These are phyloP conservation scores for Narthecium ossifragum DNA, from an alignment of 106 monocot species.

Conservation along the genomic window DNA sequence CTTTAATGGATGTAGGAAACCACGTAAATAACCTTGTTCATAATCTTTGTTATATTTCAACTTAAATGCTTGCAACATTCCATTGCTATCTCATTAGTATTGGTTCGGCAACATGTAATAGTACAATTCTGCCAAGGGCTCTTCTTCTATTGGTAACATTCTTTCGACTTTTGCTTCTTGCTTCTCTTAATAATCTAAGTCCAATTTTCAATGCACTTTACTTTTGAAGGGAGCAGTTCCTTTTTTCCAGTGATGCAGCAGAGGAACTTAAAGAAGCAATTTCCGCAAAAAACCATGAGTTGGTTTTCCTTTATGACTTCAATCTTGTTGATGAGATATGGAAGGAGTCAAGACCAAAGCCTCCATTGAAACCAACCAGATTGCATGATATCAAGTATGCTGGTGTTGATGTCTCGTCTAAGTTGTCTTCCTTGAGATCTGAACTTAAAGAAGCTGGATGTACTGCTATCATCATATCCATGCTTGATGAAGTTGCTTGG, in stretches of 20 bases:
- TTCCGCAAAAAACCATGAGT: slow-evolving; percentile 70
- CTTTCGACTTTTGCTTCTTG: too few relatives aligned
- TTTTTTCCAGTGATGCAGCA: slow-evolving; percentile 88
- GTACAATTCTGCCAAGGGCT: too few relatives aligned
- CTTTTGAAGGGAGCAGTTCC: slow-evolving; percentile 88
- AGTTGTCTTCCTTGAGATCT: slow-evolving; percentile 59
- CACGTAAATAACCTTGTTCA: too few relatives aligned
- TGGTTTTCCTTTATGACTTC: slow-evolving; percentile 67
- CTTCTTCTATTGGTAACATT: too few relatives aligned
- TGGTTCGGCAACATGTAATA: too few relatives aligned
- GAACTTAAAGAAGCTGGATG: slow-evolving; percentile 56
- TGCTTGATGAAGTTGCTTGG: slow-evolving; percentile 99
- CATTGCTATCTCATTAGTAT: too few relatives aligned
- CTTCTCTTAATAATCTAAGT: too few relatives aligned
- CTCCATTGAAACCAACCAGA: slow-evolving; percentile 61
- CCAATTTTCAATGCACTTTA: too few relatives aligned
- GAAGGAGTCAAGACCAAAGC: slow-evolving; percentile 62
- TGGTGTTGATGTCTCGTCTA: slow-evolving; percentile 67
- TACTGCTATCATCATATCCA: slow-evolving; percentile 70
- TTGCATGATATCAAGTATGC: slow-evolving; percentile 93
- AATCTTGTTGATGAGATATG: slow-evolving; percentile 88
- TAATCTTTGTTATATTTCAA: too few relatives aligned
- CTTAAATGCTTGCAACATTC: too few relatives aligned
- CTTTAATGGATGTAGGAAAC: too few relatives aligned
- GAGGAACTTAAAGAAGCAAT: slow-evolving; percentile 73